These are phyloP conservation scores for Colletotrichum lupini DNA, from an alignment of 2,329 filamentous ascomycete genomes.

Conservation along the genomic window DNA sequence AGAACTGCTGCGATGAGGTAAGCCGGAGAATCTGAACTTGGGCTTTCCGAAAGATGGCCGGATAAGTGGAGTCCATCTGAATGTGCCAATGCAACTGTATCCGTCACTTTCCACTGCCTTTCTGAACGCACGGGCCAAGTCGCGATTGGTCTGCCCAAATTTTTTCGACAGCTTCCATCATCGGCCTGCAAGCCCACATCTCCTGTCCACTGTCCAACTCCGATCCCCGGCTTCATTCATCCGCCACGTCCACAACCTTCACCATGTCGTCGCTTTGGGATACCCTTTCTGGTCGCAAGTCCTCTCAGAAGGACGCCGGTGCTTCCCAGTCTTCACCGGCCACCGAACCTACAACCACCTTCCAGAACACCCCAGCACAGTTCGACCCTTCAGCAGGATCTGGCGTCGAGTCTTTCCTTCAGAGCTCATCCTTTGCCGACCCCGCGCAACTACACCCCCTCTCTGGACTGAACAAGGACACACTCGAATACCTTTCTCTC, in stretches of 20 bases:
- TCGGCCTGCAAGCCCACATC: conserved; percentile 28
- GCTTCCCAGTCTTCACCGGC: conserved; percentile 44
- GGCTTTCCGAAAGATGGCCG: conserved; percentile 20
- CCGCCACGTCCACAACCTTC: conserved; percentile 30
- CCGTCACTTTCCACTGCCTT: conserved; percentile 19
- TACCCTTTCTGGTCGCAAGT: conserved; percentile 70
- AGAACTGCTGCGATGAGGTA: conserved; percentile 1
- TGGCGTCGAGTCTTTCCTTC: conserved; percentile 89
- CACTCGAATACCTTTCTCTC: conserved; percentile 92
- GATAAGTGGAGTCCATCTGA: conserved; percentile 19
- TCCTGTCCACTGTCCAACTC: conserved; percentile 20
- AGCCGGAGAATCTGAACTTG: conserved; percentile 14
- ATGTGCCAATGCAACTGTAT: conserved; percentile 13
- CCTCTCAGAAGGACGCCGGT: conserved; percentile 47
- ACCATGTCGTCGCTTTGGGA: conserved; percentile 71
- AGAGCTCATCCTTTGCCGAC: conserved; percentile 81
- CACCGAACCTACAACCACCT: conserved; percentile 60
- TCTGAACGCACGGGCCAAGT: conserved; percentile 35
- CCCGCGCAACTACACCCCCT: conserved; percentile 91
- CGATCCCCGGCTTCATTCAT: conserved; percentile 26
- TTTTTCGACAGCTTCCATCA: conserved; percentile 37
- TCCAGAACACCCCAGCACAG: conserved; percentile 63
- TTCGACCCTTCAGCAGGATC: conserved; percentile 80
- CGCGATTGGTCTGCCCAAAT: conserved; percentile 37
- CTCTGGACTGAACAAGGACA: conserved; percentile 90